Evolutionary conservation across 2,329 filamentous ascomycete species (phyloP).

Genomic region (Cladosporium sp.): DNA sequence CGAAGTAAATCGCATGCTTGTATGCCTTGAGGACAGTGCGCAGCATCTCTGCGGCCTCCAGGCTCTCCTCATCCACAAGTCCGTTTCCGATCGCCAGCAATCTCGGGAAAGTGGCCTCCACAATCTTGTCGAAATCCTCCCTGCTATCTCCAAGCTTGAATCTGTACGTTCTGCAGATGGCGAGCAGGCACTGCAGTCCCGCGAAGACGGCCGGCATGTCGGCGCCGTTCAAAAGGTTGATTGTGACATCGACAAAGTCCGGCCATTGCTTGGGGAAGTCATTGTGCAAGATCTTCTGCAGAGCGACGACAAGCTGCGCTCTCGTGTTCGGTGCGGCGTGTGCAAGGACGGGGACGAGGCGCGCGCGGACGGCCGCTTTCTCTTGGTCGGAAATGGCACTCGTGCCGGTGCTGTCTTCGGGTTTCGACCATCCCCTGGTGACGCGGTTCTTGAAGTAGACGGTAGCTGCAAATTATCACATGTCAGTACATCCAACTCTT

Average conservation of each 20-base stretch:
- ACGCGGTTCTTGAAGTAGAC: slow-evolving; percentile 98
- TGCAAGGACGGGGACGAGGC: slow-evolving; percentile 83
- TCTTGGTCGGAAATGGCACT: slow-evolving; percentile 75
- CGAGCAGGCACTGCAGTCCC: slow-evolving; percentile 86
- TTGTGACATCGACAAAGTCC: slow-evolving; percentile 85
- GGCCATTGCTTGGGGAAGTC: slow-evolving; percentile 96
- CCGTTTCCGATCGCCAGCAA: slow-evolving; percentile 82
- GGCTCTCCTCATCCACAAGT: slow-evolving; percentile 81
- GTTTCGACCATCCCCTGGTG: slow-evolving; percentile 80
- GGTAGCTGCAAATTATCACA: slow-evolving; percentile 57
- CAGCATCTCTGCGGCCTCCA: slow-evolving; percentile 95
- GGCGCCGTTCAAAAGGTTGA: slow-evolving; percentile 81
- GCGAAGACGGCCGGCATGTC: slow-evolving; percentile 84
- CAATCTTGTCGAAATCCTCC: slow-evolving; percentile 88
- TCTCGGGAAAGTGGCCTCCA: slow-evolving; percentile 84
- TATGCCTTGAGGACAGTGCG: slow-evolving; percentile 93
- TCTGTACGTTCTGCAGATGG: slow-evolving; percentile 90
- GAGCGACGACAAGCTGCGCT: slow-evolving; percentile 85
- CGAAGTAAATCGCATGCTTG: slow-evolving; percentile 95
- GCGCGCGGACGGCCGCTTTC: slow-evolving; percentile 79
- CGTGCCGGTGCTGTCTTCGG: slow-evolving; percentile 60
- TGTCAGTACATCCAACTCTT: slow-evolving; percentile 4
- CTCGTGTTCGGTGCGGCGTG: slow-evolving; percentile 71
- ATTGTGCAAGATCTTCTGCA: slow-evolving; percentile 92
- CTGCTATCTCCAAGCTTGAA: slow-evolving; percentile 84